Percentiles rank a stretch among this genome's conserved stretches.
phyloP scores from a whole-genome alignment of 176 grass and related monocot genomes.

The Musa itinerans region DNA sequence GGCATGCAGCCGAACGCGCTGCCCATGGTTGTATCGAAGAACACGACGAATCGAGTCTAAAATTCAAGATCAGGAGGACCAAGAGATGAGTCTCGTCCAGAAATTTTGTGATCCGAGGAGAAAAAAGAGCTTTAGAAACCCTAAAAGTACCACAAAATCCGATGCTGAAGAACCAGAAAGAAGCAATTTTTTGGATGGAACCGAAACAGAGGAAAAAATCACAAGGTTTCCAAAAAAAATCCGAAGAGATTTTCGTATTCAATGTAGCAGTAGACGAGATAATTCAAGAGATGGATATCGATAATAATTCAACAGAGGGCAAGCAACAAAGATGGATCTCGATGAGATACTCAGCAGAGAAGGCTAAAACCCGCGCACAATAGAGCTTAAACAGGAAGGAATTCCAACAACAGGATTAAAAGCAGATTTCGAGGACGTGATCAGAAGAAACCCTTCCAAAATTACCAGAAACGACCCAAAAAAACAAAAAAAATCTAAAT shows the following conservation, averaged over 20 bases:
- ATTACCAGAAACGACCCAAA: background rate
- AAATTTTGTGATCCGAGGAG: background rate
- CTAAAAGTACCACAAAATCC: background rate
- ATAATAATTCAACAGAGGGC: too few relatives aligned
- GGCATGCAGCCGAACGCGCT: constrained; percentile 63
- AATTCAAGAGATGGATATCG: too few relatives aligned
- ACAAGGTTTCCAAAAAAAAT: background rate
- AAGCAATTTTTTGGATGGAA: background rate
- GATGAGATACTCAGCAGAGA: background rate
- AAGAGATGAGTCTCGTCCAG: too few relatives aligned
- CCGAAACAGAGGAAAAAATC: background rate
- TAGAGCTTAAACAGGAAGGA: background rate
- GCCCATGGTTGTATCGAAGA: constrained; percentile 33
- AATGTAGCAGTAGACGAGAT: too few relatives aligned
- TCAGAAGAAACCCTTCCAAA: background rate
- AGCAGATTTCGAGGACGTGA: background rate
- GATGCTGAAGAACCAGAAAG: too few relatives aligned
- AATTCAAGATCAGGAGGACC: background rate
- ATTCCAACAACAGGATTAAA: background rate
- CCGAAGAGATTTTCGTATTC: too few relatives aligned
- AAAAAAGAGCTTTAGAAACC: background rate
- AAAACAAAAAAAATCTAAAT: background rate
- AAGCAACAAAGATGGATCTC: background rate
- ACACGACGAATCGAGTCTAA: background rate
- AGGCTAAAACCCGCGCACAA: background rate